These are phyloP conservation scores for Chrysosporium keratinophilum DNA, from an alignment of 2,329 filamentous ascomycete species.

Conservation along the genomic window DNA sequence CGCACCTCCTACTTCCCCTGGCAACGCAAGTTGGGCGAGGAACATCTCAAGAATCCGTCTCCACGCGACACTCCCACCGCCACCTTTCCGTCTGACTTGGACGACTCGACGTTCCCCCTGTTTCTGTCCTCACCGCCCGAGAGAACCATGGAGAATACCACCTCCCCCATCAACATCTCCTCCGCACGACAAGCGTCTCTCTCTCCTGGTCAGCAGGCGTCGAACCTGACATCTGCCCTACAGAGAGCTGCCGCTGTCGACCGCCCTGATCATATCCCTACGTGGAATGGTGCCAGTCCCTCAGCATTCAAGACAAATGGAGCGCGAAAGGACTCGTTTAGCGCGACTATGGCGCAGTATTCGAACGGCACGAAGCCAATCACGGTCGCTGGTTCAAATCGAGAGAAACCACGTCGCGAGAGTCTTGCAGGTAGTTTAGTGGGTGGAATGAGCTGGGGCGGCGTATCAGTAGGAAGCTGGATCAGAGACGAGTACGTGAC, in stretches of 20 bases:
- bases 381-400: constrained; percentile 42
- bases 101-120: constrained; percentile 30
- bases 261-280: constrained; percentile 35
- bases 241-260: constrained; percentile 40
- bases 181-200: constrained; percentile 45
- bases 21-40: constrained; percentile 25
- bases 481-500: constrained; percentile 89
- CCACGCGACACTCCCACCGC: constrained; percentile 7
- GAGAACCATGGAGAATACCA: constrained; percentile 43
- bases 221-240: constrained; percentile 53
- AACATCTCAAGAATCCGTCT: background rate
- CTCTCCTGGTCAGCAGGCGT: constrained; percentile 50
- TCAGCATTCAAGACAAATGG: constrained; percentile 30
- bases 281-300: constrained; percentile 32
- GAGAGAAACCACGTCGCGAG: constrained; percentile 46
- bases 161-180: constrained; percentile 51
- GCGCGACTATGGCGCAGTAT: constrained; percentile 43
- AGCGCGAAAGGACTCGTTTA: constrained; percentile 47
- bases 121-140: constrained; percentile 30
- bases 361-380: constrained; percentile 51
- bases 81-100: constrained; percentile 10
- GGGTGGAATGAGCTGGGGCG: constrained; percentile 92
- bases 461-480: constrained; percentile 90
- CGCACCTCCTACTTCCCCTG: constrained; percentile 35
- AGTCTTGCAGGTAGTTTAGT: constrained; percentile 52